Evolutionary conservation across 2,329 filamentous ascomycete species (phyloP).

Genomic region (Mollisia scopiformis): DNA sequence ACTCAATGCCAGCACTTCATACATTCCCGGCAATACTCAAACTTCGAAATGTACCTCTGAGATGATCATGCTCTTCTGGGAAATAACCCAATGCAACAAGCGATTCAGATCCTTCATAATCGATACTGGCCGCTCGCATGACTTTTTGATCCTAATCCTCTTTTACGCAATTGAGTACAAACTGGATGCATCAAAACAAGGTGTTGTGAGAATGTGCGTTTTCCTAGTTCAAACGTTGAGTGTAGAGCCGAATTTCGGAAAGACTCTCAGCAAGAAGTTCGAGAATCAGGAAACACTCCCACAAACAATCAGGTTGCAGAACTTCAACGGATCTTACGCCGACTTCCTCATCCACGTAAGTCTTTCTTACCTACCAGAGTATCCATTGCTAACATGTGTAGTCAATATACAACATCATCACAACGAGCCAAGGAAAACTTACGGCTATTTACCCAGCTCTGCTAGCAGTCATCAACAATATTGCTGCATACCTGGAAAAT

Average conservation of each 20-base stretch:
- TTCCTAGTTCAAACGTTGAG: constrained; percentile 95
- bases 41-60: constrained; percentile 86
- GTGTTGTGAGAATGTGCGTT: constrained; percentile 94
- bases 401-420: constrained; percentile 92
- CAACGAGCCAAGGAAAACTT: constrained; percentile 85
- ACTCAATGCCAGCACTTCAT: constrained; percentile 84
- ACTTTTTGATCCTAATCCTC: constrained; percentile 86
- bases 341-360: constrained; percentile 90
- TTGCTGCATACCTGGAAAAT: constrained; percentile 81
- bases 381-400: constrained; percentile 42
- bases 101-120: constrained; percentile 96
- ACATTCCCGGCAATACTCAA: constrained; percentile 78
- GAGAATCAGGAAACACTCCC: constrained; percentile 88
- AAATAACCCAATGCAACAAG: constrained; percentile 96
- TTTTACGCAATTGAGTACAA: constrained; percentile 94
- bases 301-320: constrained; percentile 75
- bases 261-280: constrained; percentile 87
- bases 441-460: constrained; percentile 91
- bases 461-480: constrained; percentile 90
- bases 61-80: constrained; percentile 97
- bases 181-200: constrained; percentile 83
- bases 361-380: constrained; percentile 3
- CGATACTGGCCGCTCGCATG: constrained; percentile 89
- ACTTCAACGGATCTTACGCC: constrained; percentile 87
- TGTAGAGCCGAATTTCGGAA: constrained; percentile 87